Base-by-base conservation (phyloP, 2,329 filamentous ascomycete genomes). In the Penicillium sp. region DNA sequence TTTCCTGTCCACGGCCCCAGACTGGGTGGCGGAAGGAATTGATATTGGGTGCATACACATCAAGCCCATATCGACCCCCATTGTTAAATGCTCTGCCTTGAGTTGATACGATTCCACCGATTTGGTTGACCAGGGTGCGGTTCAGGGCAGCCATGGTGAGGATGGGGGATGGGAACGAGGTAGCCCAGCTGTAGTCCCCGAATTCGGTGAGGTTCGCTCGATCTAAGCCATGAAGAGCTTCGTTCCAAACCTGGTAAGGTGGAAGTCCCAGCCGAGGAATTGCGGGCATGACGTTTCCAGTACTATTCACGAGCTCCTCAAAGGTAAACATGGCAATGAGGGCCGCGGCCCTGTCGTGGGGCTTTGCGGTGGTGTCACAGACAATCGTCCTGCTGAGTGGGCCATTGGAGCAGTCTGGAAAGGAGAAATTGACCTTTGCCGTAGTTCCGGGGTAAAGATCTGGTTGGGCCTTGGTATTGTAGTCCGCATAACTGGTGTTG, bases 31-130 rank as follows among this genome's bases (percentile, higher is more conserved):
- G 80, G 73, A 83, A 88, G 0, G 82, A 79, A 63, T 88, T 88
- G 69, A 89, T 85, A 64, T 88, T 88, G 0, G 86, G 86, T 0
- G 86, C 85, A 50, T 71, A 72, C 13, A 64, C 66, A 43, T 72
- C 67, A 8, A 72, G 53, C 2, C 70, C 68, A 43, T 62, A 80
- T 13, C 78, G 74, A 4, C 81, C 82, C 8, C 69, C 79, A 62
- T 89, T 89, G 64, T 78, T 85, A 66, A 87, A 89, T 0, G 86
- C 85, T 38, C 87, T 78, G 0, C 83, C 84, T 66, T 89, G 86
- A 0, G 81, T 87, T 5, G 75, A 76, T 32, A 76, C 69, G 4
- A 84, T 78, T 2, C 69, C 76, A 2, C 80, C 86, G 3, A 89
- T 81, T 6, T 79, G 73, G 20, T 78, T 68, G 59, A 89, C 82